Evolutionary conservation across 805 yeast species (phyloP).

Genomic region (Nadsonia fulvescens): DNA sequence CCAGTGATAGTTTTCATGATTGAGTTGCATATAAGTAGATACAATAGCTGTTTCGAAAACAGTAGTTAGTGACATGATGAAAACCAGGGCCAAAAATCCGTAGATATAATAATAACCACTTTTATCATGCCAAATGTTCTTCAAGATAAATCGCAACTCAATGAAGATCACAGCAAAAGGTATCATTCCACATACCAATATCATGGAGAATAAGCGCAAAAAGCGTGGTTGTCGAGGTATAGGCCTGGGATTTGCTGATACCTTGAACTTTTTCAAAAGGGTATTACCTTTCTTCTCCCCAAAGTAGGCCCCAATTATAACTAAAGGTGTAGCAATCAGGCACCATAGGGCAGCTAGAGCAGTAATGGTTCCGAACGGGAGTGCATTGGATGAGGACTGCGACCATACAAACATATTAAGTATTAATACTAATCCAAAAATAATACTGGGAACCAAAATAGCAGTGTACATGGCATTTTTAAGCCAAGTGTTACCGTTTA

Average conservation of each 20-base stretch:
- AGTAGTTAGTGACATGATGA: constrained; percentile 38
- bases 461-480: constrained; percentile 18
- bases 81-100: constrained; percentile 53
- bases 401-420: constrained; percentile 62
- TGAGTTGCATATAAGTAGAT: constrained; percentile 44
- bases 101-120: constrained; percentile 64
- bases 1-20: constrained; percentile 46
- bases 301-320: constrained; percentile 43
- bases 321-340: constrained; percentile 55
- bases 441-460: constrained; percentile 17
- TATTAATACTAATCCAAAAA: constrained; percentile 32
- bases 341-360: constrained; percentile 41
- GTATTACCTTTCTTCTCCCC: too few relatives aligned
- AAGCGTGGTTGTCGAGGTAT: constrained; percentile 17
- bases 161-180: constrained; percentile 74
- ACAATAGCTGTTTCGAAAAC: constrained; percentile 57
- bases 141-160: constrained; percentile 53
- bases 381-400: constrained; percentile 51
- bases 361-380: constrained; percentile 62
- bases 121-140: constrained; percentile 65
- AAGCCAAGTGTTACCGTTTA: constrained; percentile 21
- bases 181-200: constrained; percentile 49
- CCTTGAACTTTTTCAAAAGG: too few relatives aligned
- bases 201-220: constrained; percentile 13
- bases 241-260: too few relatives aligned